Evolutionary conservation across 2,329 filamentous ascomycete genomes (phyloP).

Genomic region (Tolypocladium nubicola): DNA sequence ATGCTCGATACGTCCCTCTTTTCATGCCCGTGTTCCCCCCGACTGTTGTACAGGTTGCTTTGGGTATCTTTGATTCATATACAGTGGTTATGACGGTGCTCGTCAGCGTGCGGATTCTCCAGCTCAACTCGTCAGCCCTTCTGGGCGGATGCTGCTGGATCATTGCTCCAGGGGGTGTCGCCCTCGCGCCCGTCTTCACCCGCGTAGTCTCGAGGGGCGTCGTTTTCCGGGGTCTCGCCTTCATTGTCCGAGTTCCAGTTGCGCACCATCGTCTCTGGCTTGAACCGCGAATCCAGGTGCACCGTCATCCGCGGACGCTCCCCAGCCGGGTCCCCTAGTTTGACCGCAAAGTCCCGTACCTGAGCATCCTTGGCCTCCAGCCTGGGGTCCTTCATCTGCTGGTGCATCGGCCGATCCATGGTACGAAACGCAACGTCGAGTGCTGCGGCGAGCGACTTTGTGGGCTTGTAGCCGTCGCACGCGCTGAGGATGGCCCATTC

Average conservation of each 20-base stretch:
- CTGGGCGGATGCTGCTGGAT: not conserved
- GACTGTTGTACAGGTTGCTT: not conserved
- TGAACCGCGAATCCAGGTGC: conserved; percentile 4
- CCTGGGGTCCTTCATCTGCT: conserved; percentile 6
- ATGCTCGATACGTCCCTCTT: not conserved
- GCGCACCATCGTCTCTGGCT: conserved; percentile 5
- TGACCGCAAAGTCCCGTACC: conserved; percentile 4
- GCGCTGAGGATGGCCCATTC: conserved; percentile 19
- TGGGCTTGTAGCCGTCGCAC: conserved; percentile 17
- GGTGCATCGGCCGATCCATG: conserved; percentile 15
- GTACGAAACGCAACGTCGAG: conserved; percentile 15
- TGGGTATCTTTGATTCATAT: not conserved
- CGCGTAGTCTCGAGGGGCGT: not conserved
- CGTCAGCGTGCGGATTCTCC: not conserved
- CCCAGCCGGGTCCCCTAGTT: conserved; percentile 1
- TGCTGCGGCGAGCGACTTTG: conserved; percentile 13
- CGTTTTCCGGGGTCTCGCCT: not conserved
- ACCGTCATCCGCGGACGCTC: conserved; percentile 1
- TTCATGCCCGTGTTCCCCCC: not conserved
- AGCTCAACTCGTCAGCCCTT: not conserved
- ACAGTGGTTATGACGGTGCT: not conserved
- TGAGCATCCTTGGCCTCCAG: not conserved
- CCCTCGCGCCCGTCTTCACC: not conserved
- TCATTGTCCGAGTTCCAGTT: not conserved
- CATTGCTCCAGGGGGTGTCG: not conserved